phyloP scores from a whole-genome alignment of 1,284 basidiomycete species.

The Sporisorium graminicola region DNA sequence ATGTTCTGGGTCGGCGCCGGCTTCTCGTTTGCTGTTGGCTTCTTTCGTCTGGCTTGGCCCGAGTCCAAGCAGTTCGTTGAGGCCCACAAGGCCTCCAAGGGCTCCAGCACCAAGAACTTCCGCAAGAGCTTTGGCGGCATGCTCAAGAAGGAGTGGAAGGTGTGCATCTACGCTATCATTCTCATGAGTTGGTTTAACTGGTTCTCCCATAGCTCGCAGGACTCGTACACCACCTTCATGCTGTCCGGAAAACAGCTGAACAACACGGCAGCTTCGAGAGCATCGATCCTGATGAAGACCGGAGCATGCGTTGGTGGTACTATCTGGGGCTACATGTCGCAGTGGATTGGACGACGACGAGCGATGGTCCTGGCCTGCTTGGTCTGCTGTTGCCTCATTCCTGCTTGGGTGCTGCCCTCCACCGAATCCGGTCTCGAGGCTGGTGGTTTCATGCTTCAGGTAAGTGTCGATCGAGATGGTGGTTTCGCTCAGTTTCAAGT shows the following conservation, averaged over 20 bases:
- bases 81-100: conserved; percentile 35
- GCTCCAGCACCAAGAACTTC: conserved; percentile 47
- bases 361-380: conserved; percentile 49
- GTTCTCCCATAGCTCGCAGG: conserved; percentile 40
- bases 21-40: conserved; percentile 40
- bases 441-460: conserved; percentile 55
- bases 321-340: conserved; percentile 54
- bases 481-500: no score
- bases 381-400: conserved; percentile 46
- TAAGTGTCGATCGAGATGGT: no score
- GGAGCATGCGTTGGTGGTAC: conserved; percentile 55
- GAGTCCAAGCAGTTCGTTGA: conserved; percentile 60
- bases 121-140: conserved; percentile 20
- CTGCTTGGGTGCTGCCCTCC: conserved; percentile 60
- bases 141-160: conserved; percentile 43
- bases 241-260: conserved; percentile 42
- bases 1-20: conserved; percentile 62
- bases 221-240: conserved; percentile 57
- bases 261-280: conserved; percentile 44
- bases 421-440: conserved; percentile 49
- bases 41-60: conserved; percentile 48
- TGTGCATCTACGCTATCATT: conserved; percentile 37
- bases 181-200: conserved; percentile 52
- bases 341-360: conserved; percentile 54
- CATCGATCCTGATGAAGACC: conserved; percentile 54